Base-by-base conservation (phyloP, 2,329 filamentous ascomycete genomes). In the Phaeoacremonium minimum region DNA sequence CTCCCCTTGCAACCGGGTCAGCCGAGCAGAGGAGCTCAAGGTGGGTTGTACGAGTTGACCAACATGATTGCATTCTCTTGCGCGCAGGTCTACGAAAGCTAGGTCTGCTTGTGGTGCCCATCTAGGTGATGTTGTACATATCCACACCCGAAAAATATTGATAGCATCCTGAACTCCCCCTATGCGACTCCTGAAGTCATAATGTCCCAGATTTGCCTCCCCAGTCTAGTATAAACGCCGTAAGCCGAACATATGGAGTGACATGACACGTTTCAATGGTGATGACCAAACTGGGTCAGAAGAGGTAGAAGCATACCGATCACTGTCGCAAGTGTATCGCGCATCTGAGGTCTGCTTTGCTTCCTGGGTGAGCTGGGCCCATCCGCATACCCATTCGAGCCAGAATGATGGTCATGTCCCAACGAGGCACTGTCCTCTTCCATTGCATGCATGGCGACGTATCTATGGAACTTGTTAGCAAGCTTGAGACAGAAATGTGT, bases 391-490 rank as follows among this genome's bases (percentile, higher is more conserved):
- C 79, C 73, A 43, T 82, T 80, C 22, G 61, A 53, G 5, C 56
- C 51, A 1, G 60, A 50, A 35, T 66, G 60, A 39, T 75, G 67
- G n/a, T 78, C 68, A 44, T 80, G 71, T 35, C 65, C 60, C 18
- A 73, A 64, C 3, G 63, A 56, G 7, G 62, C 60, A 35, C 70
- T 66, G 15, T 82, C 77, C 52, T 95, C 90, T 56, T 94, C 87
- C 88, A 97, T 95, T 1, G 90, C 89, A 56, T 98, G 93, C 90
- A 97, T 96, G 1, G 93, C 93, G 30, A 98, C 93, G 54, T 97
- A 95, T 50, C 88, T 94, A 45, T 12, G 33, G 8, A 31, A 15
- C 32, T 44, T 56, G 50, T 39, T 32, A 41, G 33, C 28, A 40
- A 15, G 16, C 13, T 18, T 18, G 20, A 29, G 20, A 17, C 11